Evolutionary conservation across 1,284 basidiomycete species (phyloP), one percentile per base, ranked within the genome.

Genomic region (Trametes sp.): DNA sequence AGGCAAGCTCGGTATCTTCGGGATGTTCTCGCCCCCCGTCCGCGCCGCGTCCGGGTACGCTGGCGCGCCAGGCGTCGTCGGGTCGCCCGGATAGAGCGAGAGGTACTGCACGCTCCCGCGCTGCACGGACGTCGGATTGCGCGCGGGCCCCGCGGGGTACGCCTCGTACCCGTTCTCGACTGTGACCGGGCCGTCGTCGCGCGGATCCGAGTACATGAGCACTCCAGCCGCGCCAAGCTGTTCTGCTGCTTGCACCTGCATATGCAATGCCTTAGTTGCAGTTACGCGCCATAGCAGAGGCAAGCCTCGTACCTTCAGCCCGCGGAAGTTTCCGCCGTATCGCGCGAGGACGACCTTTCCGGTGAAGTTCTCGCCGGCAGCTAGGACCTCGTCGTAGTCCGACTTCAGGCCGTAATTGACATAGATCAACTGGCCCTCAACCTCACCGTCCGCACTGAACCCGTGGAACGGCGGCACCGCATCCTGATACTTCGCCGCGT

Each of bases 61-160:
- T 23, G 96, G 96, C 67, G 85, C 82, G 16, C 93, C 94, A 1
- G 96, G 96, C 1, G 96, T 98, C 0, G 88, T 87, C 4, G 93
- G 92, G 73, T 95, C 94, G 26, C 89, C 89, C 2, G 95, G 94
- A 74, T 96, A 96, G 31, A 81, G 74, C 14, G 89, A 89, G 38
- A 96, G 73, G 73, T 86, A 96, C 74, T 95, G 92, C 1, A 95
- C 95, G 31, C 88, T 91, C 21, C 96, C 97, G 50, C 96, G 87
- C 76, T 98, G 90, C 11, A 96, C 87, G 2, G 91, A 85, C 5
- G 86, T 87, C 0, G 92, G 93, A 74, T 96, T 93, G 45, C 94
- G 85, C 42, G 95, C 95, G 28, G 95, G 95, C 0, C 96, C 96
- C 19, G 86, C 81, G 0, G 96, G 96, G 75, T 97, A 87, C 19